phyloP scores from a whole-genome alignment of 1,139 yeast genomes.

The Hemisphaericaspora xylofermentans region DNA sequence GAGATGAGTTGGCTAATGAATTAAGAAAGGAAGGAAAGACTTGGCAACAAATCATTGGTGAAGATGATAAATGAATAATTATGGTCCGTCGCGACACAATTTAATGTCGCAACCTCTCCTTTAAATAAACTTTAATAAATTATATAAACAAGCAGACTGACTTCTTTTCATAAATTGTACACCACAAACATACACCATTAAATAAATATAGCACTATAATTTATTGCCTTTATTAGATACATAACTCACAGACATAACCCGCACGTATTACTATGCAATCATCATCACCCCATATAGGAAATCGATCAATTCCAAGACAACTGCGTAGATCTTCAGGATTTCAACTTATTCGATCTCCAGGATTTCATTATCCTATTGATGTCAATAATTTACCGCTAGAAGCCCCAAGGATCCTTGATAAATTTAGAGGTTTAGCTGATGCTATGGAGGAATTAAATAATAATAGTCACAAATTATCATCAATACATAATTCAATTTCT shows the following conservation, averaged over 20 bases:
- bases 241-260: no score
- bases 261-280: no score
- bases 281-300: constrained; percentile 20
- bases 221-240: no score
- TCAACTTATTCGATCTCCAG: constrained; percentile 42
- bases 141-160: not conserved
- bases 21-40: constrained; percentile 73
- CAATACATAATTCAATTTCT: constrained; percentile 50
- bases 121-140: no score
- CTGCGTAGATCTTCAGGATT: constrained; percentile 45
- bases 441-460: constrained; percentile 49
- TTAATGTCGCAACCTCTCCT: no score
- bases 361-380: constrained; percentile 43
- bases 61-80: constrained; percentile 35
- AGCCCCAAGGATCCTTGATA: constrained; percentile 27
- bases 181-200: not conserved
- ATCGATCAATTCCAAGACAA: constrained; percentile 20
- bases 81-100: not conserved
- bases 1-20: constrained; percentile 69
- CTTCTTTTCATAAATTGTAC: not conserved
- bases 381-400: constrained; percentile 41
- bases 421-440: constrained; percentile 48
- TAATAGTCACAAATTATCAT: constrained; percentile 46
- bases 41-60: constrained; percentile 76
- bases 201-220: no score